phyloP scores from a whole-genome alignment of 352 stramenopile genomes.

The Globisporangium heterothallicum region DNA sequence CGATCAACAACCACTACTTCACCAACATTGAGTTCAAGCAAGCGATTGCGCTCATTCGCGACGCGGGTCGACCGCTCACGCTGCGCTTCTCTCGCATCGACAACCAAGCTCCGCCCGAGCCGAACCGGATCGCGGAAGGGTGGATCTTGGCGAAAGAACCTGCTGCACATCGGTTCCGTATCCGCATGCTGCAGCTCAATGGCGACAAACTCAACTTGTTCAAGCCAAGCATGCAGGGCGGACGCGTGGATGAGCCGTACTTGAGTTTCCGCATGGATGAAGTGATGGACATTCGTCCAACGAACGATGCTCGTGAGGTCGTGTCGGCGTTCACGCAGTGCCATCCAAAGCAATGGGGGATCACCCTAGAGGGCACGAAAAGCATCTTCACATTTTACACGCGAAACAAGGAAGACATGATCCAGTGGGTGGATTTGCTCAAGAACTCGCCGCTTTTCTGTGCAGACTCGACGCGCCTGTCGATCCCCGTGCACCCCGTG shows the following conservation, averaged over 20 bases:
- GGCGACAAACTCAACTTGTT: slow-evolving; percentile 77
- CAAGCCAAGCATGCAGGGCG: slow-evolving; percentile 81
- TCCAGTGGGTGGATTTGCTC: slow-evolving; percentile 81
- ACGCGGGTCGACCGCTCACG: slow-evolving; percentile 63
- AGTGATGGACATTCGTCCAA: slow-evolving; percentile 77
- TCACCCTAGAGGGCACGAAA: slow-evolving; percentile 75
- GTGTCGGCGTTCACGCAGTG: slow-evolving; percentile 79
- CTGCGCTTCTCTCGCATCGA: slow-evolving; percentile 81
- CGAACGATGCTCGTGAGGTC: slow-evolving; percentile 73
- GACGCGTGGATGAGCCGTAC: slow-evolving; percentile 59
- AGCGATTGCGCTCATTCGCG: slow-evolving; percentile 70
- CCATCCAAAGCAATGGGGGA: slow-evolving; percentile 80
- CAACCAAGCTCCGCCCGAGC: slow-evolving; percentile 22
- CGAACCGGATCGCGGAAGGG: slow-evolving; percentile 63
- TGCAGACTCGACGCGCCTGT: slow-evolving; percentile 40
- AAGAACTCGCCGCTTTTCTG: slow-evolving; percentile 85
- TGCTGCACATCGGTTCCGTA: slow-evolving; percentile 60
- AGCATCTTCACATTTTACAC: slow-evolving; percentile 88
- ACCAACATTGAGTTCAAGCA: slow-evolving; percentile 83
- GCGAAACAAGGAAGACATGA: slow-evolving; percentile 66
- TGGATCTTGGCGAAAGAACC: slow-evolving; percentile 86
- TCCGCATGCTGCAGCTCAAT: slow-evolving; percentile 80
- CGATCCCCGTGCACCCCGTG: slow-evolving; percentile 78
- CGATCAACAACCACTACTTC: slow-evolving; percentile 85
- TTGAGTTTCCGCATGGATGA: slow-evolving; percentile 77